A percentile compares a stretch with the other conserved stretches of the same genome.
Evolutionary conservation across 192 early-diverging fungal genomes (phyloP).

Genomic region (Dispira simplex): DNA sequence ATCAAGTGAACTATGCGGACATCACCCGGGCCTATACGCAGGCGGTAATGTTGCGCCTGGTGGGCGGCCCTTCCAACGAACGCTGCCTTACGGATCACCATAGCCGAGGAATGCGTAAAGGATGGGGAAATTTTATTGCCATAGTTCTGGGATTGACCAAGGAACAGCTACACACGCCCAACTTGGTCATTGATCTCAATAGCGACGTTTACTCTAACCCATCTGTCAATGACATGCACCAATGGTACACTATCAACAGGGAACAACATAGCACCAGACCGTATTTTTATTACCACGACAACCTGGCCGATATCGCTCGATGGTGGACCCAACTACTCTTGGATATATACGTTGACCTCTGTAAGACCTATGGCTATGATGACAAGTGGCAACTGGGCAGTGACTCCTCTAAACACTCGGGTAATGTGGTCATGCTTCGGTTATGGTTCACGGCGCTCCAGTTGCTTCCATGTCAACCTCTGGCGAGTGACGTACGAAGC

Average conservation of each 20-base stretch:
- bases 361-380: not conserved
- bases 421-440: not conserved
- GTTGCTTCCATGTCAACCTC: slow-evolving; percentile 10
- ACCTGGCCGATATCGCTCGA: not conserved
- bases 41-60: slow-evolving; percentile 32
- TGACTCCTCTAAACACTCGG: not conserved
- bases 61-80: slow-evolving; percentile 28
- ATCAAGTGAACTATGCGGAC: not conserved
- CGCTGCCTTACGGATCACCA: slow-evolving; percentile 24
- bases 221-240: not conserved
- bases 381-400: not conserved
- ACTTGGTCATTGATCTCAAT: not conserved
- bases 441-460: slow-evolving; percentile 2
- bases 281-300: not conserved
- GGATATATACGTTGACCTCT: not conserved
- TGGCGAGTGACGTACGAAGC: not conserved
- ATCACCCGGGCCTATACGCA: slow-evolving; percentile 27
- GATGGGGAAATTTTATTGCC: slow-evolving; percentile 25
- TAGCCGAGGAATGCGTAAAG: slow-evolving; percentile 28
- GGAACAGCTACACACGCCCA: not conserved
- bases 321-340: slow-evolving; percentile 10
- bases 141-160: not conserved
- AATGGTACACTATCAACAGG: not conserved
- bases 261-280: not conserved
- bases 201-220: not conserved